Percentiles rank a stretch among this genome's conserved stretches.
Evolutionary conservation across 2,329 filamentous ascomycete species (phyloP).

Genomic region (Alternaria panax): DNA sequence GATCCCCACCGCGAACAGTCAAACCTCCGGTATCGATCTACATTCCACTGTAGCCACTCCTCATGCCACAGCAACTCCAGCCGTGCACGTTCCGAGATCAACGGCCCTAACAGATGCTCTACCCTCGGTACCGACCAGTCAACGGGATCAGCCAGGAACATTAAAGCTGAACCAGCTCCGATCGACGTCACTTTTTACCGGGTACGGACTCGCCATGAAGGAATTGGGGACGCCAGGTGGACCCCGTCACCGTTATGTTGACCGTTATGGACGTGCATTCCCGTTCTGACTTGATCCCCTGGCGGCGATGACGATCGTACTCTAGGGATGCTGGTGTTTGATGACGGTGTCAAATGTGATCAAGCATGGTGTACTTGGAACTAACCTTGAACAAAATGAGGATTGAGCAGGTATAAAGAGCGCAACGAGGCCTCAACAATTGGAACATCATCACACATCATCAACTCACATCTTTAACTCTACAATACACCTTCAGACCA

Average conservation of each 20-base stretch:
- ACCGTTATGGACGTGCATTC: constrained; percentile 17
- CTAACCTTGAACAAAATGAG: constrained; percentile 8
- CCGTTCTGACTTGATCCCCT: constrained; percentile 16
- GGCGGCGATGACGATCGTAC: constrained; percentile 31
- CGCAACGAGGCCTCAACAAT: constrained; percentile 22
- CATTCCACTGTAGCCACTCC: constrained; percentile 19
- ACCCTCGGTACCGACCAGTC: constrained; percentile 26
- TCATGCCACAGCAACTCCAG: constrained; percentile 25
- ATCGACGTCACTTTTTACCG: constrained; percentile 38
- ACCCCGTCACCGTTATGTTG: constrained; percentile 23
- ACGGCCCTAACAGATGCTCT: constrained; percentile 28
- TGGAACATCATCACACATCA: constrained; percentile 35
- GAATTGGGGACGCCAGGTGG: constrained; percentile 24
- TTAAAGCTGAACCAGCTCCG: constrained; percentile 35
- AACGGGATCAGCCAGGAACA: constrained; percentile 20
- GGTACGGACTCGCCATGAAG: constrained; percentile 18
- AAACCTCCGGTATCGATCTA: constrained; percentile 38
- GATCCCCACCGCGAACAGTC: constrained; percentile 33
- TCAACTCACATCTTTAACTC: constrained; percentile 24
- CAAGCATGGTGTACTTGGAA: constrained; percentile 11
- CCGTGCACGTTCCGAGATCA: constrained; percentile 34
- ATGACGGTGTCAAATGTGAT: constrained; percentile 37
- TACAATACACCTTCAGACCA: constrained; percentile 11
- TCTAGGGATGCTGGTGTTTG: constrained; percentile 13
- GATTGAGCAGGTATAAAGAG: constrained; percentile 43